A percentile compares a stretch with the other conserved stretches of the same genome.
Evolutionary conservation across 306 rosid genomes (phyloP).

Genomic region (Cucumis hystrix): DNA sequence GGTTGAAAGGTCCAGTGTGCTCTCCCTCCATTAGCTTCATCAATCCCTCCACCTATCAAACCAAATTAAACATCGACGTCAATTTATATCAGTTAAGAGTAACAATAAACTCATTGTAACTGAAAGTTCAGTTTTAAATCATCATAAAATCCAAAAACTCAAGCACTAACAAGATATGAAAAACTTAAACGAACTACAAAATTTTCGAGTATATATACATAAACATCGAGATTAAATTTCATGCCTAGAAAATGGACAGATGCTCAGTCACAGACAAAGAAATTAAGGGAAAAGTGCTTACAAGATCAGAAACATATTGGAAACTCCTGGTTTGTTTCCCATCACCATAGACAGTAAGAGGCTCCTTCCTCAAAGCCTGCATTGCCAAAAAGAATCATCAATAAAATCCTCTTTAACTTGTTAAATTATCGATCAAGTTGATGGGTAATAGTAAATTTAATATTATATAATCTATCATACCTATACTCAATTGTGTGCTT

Average conservation of each 20-base stretch:
- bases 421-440: no score
- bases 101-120: background rate
- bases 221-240: background rate
- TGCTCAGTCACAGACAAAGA: background rate
- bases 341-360: constrained; percentile 93
- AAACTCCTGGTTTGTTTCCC: constrained; percentile 99
- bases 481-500: no score
- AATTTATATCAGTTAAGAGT: background rate
- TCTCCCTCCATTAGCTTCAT: constrained; percentile 99
- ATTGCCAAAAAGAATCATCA: background rate
- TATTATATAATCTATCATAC: no score
- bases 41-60: constrained; percentile 79
- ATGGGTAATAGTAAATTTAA: no score
- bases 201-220: background rate
- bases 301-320: constrained; percentile 98
- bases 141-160: background rate
- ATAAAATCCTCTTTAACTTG: background rate
- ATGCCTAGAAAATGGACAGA: background rate
- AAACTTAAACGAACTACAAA: background rate
- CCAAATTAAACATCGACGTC: background rate
- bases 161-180: no score
- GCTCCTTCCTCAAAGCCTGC: constrained; percentile 96
- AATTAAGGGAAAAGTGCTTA: constrained; percentile 15
- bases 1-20: constrained; percentile 97
- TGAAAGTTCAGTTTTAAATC: background rate